Conservation (phyloP, 495 filamentous ascomycete species). For the Rostrohypoxylon terebratum region DNA sequence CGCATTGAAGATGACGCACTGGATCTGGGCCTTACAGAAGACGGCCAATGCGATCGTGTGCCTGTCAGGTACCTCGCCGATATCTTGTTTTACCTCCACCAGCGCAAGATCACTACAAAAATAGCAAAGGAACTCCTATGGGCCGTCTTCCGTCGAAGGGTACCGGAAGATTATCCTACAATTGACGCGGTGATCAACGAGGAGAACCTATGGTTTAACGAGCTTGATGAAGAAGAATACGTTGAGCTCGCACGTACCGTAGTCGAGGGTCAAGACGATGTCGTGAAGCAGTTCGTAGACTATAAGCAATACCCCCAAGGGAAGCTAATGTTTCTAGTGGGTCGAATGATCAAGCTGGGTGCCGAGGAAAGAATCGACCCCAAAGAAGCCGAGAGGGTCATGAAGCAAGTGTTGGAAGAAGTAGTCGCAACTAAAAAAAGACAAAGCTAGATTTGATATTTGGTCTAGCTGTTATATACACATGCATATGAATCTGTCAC, state of each 20-base stretch:
- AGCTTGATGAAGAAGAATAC: conserved; percentile 71
- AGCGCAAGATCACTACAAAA: conserved; percentile 76
- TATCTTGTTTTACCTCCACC: conserved; percentile 72
- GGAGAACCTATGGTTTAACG: conserved; percentile 72
- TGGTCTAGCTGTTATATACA: conserved; percentile 5
- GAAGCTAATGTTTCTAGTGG: conserved; percentile 89
- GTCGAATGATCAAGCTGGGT: conserved; percentile 86
- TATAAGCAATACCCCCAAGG: conserved; percentile 69
- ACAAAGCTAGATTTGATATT: conserved; percentile 13
- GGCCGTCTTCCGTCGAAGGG: conserved; percentile 61
- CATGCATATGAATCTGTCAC: conserved; percentile 7
- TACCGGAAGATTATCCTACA: conserved; percentile 60
- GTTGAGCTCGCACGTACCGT: conserved; percentile 63
- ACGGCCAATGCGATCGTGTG: conserved; percentile 63
- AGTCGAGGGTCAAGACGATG: conserved; percentile 65
- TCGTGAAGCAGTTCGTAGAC: conserved; percentile 76
- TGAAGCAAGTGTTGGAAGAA: conserved; percentile 67
- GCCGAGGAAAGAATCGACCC: conserved; percentile 83
- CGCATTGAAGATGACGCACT: conserved; percentile 51
- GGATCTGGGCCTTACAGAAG: conserved; percentile 54
- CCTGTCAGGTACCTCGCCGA: conserved; percentile 70
- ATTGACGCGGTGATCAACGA: conserved; percentile 72
- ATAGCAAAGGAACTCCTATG: conserved; percentile 80
- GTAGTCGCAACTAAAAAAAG: conserved; percentile 28
- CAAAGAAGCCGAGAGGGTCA: conserved; percentile 71